A percentile compares a stretch with the other conserved stretches of the same genome.
Evolutionary conservation across 495 filamentous ascomycete species (phyloP).

Genomic region (Podospora pseudopauciseta): DNA sequence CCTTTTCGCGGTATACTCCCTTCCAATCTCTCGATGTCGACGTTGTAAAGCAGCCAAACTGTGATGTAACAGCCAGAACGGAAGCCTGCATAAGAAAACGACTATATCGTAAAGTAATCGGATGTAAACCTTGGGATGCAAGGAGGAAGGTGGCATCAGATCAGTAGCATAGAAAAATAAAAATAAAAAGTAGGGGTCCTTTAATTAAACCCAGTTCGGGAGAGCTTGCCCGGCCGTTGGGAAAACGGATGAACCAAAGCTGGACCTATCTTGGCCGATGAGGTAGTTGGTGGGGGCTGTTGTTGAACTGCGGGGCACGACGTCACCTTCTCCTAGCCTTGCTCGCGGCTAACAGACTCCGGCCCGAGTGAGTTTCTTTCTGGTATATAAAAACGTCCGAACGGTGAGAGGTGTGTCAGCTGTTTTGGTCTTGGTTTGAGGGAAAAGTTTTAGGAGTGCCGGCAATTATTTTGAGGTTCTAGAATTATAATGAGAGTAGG

Average conservation of each 20-base stretch:
- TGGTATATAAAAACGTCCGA: neutral
- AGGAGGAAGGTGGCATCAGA: neutral
- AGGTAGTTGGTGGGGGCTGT: neutral
- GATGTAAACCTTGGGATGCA: neutral
- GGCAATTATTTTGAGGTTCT: neutral
- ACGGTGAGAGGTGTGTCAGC: neutral
- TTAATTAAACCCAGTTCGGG: constrained; percentile 6
- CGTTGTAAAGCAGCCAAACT: neutral
- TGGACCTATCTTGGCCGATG: neutral
- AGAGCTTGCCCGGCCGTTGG: constrained; percentile 14
- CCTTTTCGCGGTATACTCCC: neutral
- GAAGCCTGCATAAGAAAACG: neutral
- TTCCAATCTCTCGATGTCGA: neutral
- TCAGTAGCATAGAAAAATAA: neutral
- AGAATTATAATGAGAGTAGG: neutral
- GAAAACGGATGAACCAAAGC: neutral
- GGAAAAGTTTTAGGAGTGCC: neutral
- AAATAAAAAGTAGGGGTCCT: neutral
- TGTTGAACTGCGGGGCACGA: neutral
- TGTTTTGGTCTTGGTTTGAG: neutral
- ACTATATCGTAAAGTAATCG: neutral
- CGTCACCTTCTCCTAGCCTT: neutral
- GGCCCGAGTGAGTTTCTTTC: neutral
- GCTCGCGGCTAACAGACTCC: neutral
- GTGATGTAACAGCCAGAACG: neutral